phyloP scores from a whole-genome alignment of 2,329 filamentous ascomycete species.

The Xylaria sp. region DNA sequence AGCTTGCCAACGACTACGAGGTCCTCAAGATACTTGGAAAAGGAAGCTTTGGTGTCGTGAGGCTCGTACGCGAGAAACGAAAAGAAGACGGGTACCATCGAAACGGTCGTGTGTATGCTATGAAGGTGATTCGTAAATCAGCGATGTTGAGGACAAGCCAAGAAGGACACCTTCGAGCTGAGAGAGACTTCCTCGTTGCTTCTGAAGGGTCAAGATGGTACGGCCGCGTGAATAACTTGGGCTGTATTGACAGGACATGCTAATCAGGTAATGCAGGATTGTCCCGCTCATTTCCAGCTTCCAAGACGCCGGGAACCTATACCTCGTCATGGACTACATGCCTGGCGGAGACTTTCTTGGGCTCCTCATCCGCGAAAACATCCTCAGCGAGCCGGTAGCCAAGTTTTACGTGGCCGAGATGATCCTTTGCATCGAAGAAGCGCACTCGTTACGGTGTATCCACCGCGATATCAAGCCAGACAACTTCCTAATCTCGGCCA shows the following conservation, averaged over 20 bases:
- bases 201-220: slow-evolving; percentile 87
- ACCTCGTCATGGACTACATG: slow-evolving; percentile 99
- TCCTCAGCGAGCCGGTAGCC: slow-evolving; percentile 79
- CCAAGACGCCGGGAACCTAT: slow-evolving; percentile 84
- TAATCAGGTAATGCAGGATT: slow-evolving; percentile 64
- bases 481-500: slow-evolving; percentile 91
- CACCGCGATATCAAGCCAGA: slow-evolving; percentile 97
- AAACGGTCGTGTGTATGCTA: slow-evolving; percentile 78
- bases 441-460: slow-evolving; percentile 87
- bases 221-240: slow-evolving; percentile 37
- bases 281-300: slow-evolving; percentile 90
- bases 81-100: slow-evolving; percentile 22
- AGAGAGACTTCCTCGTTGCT: slow-evolving; percentile 89
- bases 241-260: background rate
- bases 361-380: slow-evolving; percentile 84
- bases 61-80: slow-evolving; percentile 77
- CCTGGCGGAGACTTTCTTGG: slow-evolving; percentile 94
- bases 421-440: slow-evolving; percentile 93
- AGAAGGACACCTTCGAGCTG: slow-evolving; percentile 90
- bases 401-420: slow-evolving; percentile 95
- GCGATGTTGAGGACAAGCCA: slow-evolving; percentile 92
- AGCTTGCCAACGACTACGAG: slow-evolving; percentile 75
- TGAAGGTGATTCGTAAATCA: slow-evolving; percentile 97
- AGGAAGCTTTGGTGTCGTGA: slow-evolving; percentile 93
- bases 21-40: slow-evolving; percentile 85